Percentiles rank a stretch among this genome's conserved stretches.
phyloP scores from a whole-genome alignment of 2,329 filamentous ascomycete species.

The Keithomyces neogunnii region DNA sequence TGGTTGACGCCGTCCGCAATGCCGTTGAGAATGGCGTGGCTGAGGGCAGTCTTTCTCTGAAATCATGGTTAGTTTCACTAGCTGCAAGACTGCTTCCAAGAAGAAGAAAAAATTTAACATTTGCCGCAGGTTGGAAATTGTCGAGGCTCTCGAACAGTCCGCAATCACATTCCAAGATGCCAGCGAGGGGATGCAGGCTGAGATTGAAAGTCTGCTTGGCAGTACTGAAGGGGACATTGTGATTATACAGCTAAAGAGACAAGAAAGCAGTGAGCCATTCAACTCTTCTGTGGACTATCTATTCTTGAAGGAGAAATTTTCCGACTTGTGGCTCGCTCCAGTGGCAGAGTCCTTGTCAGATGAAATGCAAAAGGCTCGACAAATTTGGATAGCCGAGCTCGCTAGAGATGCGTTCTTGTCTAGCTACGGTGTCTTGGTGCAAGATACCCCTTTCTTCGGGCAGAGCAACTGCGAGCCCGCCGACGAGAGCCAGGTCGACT shows the following conservation, averaged over 20 bases:
- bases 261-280: slow-evolving; percentile 14
- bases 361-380: slow-evolving; percentile 15
- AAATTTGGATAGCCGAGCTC: slow-evolving; percentile 22
- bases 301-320: slow-evolving; percentile 19
- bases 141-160: neutral
- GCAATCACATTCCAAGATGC: slow-evolving; percentile 3
- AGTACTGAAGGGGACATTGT: slow-evolving; percentile 17
- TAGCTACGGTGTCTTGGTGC: slow-evolving; percentile 25
- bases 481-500: slow-evolving; percentile 8
- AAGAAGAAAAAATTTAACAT: slow-evolving; percentile 4
- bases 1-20: slow-evolving; percentile 19
- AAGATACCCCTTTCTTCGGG: slow-evolving; percentile 22
- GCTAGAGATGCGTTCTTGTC: slow-evolving; percentile 26
- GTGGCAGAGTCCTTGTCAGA: slow-evolving; percentile 14
- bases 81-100: neutral
- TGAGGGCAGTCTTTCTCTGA: slow-evolving; percentile 19
- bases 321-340: slow-evolving; percentile 23
- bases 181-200: slow-evolving; percentile 17
- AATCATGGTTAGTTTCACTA: slow-evolving; percentile 23
- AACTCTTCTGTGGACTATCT: slow-evolving; percentile 17
- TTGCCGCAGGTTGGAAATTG: slow-evolving; percentile 18
- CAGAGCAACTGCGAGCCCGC: slow-evolving; percentile 7
- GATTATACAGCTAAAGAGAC: slow-evolving; percentile 21
- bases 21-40: slow-evolving; percentile 16
- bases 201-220: slow-evolving; percentile 20